Percentiles rank a stretch among this genome's conserved stretches.
Evolutionary conservation across 2,329 filamentous ascomycete genomes (phyloP).

Genomic region (Colletotrichum gloeosporioides): DNA sequence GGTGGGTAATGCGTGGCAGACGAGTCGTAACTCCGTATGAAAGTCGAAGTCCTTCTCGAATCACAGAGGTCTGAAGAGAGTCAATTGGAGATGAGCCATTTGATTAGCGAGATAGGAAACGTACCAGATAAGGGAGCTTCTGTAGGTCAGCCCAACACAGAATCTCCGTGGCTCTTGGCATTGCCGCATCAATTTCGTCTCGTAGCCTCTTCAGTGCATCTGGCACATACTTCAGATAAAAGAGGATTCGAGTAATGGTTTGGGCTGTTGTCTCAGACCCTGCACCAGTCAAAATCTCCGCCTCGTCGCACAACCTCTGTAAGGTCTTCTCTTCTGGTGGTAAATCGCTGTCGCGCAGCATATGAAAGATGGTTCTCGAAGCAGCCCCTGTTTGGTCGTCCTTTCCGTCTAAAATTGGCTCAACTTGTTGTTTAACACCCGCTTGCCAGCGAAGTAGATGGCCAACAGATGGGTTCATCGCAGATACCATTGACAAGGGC

Average conservation of each 20-base stretch:
- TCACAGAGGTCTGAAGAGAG: not conserved
- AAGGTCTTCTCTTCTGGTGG: conserved; percentile 21
- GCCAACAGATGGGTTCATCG: not conserved
- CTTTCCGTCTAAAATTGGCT: not conserved
- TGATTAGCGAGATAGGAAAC: not conserved
- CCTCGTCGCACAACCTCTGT: conserved; percentile 24
- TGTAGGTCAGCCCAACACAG: conserved; percentile 4
- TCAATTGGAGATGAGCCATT: not conserved
- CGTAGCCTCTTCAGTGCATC: conserved; percentile 29
- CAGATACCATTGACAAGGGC: not conserved
- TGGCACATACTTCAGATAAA: conserved; percentile 30
- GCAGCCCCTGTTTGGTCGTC: not conserved
- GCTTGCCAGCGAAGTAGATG: not conserved
- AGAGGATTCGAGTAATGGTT: conserved; percentile 40
- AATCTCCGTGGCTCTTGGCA: conserved; percentile 25
- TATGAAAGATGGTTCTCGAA: not conserved
- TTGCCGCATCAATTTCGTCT: conserved; percentile 31
- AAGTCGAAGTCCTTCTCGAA: conserved; percentile 14
- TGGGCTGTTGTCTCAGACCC: conserved; percentile 38
- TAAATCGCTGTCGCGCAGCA: not conserved
- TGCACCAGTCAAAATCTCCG: conserved; percentile 51
- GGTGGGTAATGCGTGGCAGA: conserved; percentile 7
- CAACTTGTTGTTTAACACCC: not conserved
- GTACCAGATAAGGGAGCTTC: conserved; percentile 10
- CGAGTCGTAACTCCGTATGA: conserved; percentile 20